Percentiles rank a stretch among this genome's conserved stretches.
These are phyloP conservation scores for Dioszegia crocea DNA, from an alignment of 768 basidiomycete genomes.

Conservation along the genomic window DNA sequence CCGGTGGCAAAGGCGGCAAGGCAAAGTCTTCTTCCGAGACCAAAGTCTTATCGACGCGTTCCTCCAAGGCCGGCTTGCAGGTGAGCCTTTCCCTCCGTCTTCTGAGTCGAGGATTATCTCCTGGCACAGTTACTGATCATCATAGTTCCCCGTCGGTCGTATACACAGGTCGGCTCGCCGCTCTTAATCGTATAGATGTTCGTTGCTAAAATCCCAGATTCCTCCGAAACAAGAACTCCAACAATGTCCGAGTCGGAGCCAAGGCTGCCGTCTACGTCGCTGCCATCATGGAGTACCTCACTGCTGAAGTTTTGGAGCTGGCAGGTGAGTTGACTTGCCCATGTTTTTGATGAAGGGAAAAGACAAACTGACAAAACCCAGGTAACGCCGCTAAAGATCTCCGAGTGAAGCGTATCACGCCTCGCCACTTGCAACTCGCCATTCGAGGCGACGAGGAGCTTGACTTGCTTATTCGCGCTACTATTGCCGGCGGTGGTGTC, in stretches of 20 bases:
- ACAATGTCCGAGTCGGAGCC: conserved; percentile 93
- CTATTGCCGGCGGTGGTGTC: conserved; percentile 65
- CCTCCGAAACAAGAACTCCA: conserved; percentile 83
- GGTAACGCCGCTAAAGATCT: conserved; percentile 97
- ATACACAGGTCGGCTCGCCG: conserved; percentile 70
- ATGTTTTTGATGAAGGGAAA: too few relatives aligned
- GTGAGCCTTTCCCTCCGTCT: conserved; percentile 52
- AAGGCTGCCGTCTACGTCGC: conserved; percentile 97
- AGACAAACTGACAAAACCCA: conserved; percentile 41
- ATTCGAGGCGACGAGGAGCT: conserved; percentile 97
- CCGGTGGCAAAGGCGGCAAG: conserved; percentile 51
- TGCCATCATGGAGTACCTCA: conserved; percentile 91
- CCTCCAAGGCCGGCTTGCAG: conserved; percentile 83
- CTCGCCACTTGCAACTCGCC: conserved; percentile 89
- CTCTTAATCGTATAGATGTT: not conserved
- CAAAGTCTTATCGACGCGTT: conserved; percentile 53
- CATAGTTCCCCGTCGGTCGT: conserved; percentile 91
- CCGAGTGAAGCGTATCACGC: conserved; percentile 94
- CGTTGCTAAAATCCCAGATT: conserved; percentile 26
- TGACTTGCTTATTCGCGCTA: conserved; percentile 88
- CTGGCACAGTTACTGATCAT: not conserved
- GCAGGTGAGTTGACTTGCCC: conserved; percentile 64
- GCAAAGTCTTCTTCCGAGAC: conserved; percentile 49
- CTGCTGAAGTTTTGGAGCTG: conserved; percentile 91
- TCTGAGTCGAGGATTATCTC: not conserved